phyloP scores from a whole-genome alignment of 2,329 filamentous ascomycete species.

The Cercospora beticola region DNA sequence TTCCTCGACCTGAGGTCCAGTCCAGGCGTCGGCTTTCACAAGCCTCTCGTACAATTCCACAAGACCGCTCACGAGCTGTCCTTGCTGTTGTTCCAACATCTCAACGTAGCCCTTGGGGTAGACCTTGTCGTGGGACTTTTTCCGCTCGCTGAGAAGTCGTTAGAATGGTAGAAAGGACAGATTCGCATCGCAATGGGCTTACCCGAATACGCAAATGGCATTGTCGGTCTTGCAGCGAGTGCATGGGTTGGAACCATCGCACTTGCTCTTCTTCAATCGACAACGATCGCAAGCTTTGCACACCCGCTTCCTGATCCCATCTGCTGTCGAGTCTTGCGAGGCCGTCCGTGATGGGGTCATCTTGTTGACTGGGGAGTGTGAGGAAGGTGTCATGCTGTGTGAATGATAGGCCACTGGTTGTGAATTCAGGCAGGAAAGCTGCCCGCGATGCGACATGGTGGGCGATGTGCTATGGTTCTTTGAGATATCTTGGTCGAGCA shows the following conservation, averaged over 20 bases:
- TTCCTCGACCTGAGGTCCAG: conserved; percentile 54
- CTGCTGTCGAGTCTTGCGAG: conserved; percentile 31
- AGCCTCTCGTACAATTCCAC: conserved; percentile 60
- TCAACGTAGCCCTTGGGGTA: conserved; percentile 69
- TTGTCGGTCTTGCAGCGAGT: conserved; percentile 63
- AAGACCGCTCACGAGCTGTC: conserved; percentile 60
- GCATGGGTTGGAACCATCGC: conserved; percentile 62
- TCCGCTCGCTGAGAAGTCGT: conserved; percentile 50
- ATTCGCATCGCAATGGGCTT: conserved; percentile 10
- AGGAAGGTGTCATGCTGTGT: conserved; percentile 24
- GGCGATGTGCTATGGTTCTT: neutral
- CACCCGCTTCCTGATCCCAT: conserved; percentile 56
- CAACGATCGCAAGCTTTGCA: conserved; percentile 68
- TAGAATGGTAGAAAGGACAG: neutral
- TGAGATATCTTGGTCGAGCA: neutral
- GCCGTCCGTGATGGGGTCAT: conserved; percentile 27
- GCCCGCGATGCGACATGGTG: conserved; percentile 24
- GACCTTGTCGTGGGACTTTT: conserved; percentile 66
- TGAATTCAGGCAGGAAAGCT: conserved; percentile 23
- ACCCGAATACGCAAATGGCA: conserved; percentile 63
- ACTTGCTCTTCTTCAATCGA: conserved; percentile 67
- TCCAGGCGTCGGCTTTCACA: conserved; percentile 56
- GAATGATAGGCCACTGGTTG: conserved; percentile 25
- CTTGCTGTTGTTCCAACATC: conserved; percentile 66
- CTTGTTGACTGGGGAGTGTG: conserved; percentile 28